phyloP scores from a whole-genome alignment of 176 grass and related monocot species.

The Puya raimondii region DNA sequence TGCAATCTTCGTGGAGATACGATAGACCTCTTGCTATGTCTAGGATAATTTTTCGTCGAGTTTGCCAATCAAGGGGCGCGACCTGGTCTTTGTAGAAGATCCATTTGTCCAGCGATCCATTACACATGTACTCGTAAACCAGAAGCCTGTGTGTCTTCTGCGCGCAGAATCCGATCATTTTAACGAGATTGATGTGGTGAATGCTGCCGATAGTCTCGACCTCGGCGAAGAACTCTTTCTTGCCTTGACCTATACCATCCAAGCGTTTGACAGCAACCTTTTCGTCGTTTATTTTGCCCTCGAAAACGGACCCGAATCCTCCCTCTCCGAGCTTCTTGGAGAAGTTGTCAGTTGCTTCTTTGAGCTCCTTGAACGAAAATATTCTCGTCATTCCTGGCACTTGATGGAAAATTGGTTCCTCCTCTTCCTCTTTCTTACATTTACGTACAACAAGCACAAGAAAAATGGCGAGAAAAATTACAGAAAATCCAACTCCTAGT shows the following conservation, averaged over 20 bases:
- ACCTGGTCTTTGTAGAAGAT: constrained; percentile 44
- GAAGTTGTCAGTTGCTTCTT: constrained; percentile 67
- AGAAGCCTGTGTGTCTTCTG: constrained; percentile 64
- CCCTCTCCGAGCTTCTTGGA: constrained; percentile 73
- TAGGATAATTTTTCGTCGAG: constrained; percentile 50
- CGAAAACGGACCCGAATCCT: constrained; percentile 66
- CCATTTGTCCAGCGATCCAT: constrained; percentile 67
- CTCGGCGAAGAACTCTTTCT: constrained; percentile 78
- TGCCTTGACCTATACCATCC: constrained; percentile 49
- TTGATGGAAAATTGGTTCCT: constrained; percentile 42
- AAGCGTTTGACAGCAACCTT: constrained; percentile 62
- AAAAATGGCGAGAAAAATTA: constrained; percentile 23
- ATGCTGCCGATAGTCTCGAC: constrained; percentile 66
- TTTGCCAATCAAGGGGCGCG: constrained; percentile 60
- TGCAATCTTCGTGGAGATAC: constrained; percentile 69
- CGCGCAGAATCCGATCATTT: constrained; percentile 59
- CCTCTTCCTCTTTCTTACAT: constrained; percentile 28
- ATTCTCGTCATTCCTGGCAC: constrained; percentile 61
- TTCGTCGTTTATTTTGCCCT: constrained; percentile 39
- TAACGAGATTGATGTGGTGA: constrained; percentile 77
- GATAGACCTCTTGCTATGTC: constrained; percentile 57
- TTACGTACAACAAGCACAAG: constrained; percentile 21
- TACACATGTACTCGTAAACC: constrained; percentile 69
- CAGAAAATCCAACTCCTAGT: constrained; percentile 19
- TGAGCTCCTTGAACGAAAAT: constrained; percentile 54